Conservation (phyloP, 2,329 filamentous ascomycete genomes). For the Cercospora janseana region DNA sequence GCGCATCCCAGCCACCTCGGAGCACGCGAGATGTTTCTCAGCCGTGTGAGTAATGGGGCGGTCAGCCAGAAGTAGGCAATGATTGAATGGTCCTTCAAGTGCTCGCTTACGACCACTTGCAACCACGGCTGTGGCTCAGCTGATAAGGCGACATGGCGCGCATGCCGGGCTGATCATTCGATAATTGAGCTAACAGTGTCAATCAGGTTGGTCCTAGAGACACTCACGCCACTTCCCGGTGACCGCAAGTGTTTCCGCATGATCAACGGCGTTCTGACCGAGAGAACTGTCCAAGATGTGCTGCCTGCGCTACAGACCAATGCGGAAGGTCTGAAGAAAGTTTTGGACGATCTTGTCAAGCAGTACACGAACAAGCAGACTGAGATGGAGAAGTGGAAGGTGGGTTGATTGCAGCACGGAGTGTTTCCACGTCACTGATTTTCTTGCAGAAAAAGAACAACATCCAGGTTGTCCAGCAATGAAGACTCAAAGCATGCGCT, state of each 20-base stretch:
- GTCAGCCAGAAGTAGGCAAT: too few relatives aligned
- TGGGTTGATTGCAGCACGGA: constrained; percentile 46
- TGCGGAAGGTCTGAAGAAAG: constrained; percentile 88
- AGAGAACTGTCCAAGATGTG: constrained; percentile 90
- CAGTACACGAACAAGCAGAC: constrained; percentile 94
- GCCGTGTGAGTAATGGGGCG: too few relatives aligned
- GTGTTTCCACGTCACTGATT: constrained; percentile 12
- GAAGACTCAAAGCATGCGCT: too few relatives aligned
- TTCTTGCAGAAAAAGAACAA: constrained; percentile 77
- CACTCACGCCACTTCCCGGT: constrained; percentile 73
- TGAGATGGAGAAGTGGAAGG: constrained; percentile 98
- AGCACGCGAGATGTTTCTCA: not conserved
- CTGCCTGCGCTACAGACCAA: constrained; percentile 89
- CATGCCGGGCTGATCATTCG: not conserved
- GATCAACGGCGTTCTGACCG: constrained; percentile 94
- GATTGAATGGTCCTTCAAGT: too few relatives aligned
- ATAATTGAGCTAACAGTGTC: constrained; percentile 2
- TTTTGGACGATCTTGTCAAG: constrained; percentile 90
- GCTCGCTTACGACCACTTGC: not conserved
- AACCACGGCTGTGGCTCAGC: constrained; percentile 13
- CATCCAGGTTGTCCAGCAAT: constrained; percentile 76
- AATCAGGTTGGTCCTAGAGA: constrained; percentile 87
- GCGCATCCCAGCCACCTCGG: not conserved
- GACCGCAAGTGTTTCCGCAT: constrained; percentile 98
- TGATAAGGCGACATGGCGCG: not conserved